Conservation (phyloP, 148 eudicot species). For the Limonium bicolor region DNA sequence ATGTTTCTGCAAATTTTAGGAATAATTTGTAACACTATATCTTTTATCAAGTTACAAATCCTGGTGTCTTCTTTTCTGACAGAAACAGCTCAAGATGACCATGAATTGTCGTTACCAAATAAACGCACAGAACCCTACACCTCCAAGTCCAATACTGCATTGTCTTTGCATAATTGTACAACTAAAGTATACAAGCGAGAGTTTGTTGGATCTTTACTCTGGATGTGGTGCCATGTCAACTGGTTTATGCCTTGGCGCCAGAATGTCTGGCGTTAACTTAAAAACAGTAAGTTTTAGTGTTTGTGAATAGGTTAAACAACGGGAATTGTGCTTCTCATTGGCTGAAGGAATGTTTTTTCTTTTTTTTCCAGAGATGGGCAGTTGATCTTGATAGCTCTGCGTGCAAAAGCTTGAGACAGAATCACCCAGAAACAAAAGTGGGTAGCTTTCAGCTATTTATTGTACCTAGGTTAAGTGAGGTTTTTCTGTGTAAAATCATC, state of each 20-base stretch:
- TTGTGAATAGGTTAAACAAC: neutral
- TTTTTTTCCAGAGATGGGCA: slow-evolving; percentile 74
- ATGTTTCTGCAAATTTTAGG: no score
- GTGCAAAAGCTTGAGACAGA: slow-evolving; percentile 81
- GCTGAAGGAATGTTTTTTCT: neutral
- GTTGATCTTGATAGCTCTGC: slow-evolving; percentile 54
- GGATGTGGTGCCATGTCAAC: slow-evolving; percentile 99
- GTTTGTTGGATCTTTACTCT: slow-evolving; percentile 66
- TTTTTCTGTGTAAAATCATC: neutral
- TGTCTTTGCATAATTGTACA: no score
- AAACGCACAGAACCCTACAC: no score
- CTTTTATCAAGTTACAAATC: no score
- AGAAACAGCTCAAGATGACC: no score
- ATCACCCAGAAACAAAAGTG: slow-evolving; percentile 81
- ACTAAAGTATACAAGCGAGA: slow-evolving; percentile 26
- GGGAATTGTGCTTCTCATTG: neutral
- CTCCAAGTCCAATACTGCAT: no score
- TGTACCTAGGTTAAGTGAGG: no score
- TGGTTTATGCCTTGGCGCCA: slow-evolving; percentile 85
- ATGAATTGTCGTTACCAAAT: no score
- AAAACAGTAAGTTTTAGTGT: slow-evolving; percentile 37
- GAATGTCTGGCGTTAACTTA: slow-evolving; percentile 52
- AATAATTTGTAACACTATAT: no score
- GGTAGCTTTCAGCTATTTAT: slow-evolving; percentile 16
- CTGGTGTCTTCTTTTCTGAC: no score